These are phyloP conservation scores for Phytophthora meadii DNA, from an alignment of 352 stramenopile species.

Conservation along the genomic window DNA sequence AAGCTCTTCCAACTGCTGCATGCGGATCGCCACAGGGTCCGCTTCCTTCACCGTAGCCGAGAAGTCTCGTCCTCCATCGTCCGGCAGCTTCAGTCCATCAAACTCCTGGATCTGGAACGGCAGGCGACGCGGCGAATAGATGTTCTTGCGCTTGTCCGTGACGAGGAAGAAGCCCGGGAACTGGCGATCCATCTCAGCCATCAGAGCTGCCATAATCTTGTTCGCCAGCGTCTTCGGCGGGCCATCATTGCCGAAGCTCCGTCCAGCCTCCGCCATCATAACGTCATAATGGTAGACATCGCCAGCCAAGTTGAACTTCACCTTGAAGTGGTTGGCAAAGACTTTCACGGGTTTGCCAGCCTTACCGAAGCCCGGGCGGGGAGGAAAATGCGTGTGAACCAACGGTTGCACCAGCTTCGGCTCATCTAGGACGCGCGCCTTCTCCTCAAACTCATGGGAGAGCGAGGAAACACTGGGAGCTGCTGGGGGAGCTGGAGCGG, in stretches of 20 bases:
- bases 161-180: constrained; percentile 52
- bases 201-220: constrained; percentile 64
- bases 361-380: constrained; percentile 64
- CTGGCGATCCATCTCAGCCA: constrained; percentile 45
- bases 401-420: constrained; percentile 42
- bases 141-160: constrained; percentile 62
- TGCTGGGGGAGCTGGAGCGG: not conserved
- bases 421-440: constrained; percentile 31
- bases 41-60: constrained; percentile 60
- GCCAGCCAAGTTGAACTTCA: constrained; percentile 51
- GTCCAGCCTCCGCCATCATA: constrained; percentile 47
- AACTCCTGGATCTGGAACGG: constrained; percentile 62
- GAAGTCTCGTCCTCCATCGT: constrained; percentile 61
- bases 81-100: constrained; percentile 35
- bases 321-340: constrained; percentile 72
- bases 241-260: constrained; percentile 50
- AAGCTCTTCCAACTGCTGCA: constrained; percentile 65
- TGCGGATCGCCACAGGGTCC: constrained; percentile 64
- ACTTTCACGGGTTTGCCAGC: constrained; percentile 49
- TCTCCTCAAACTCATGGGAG: constrained; percentile 47
- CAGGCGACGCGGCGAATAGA: constrained; percentile 54
- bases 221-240: constrained; percentile 62
- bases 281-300: constrained; percentile 85
- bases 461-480: constrained; percentile 12
- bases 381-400: constrained; percentile 52